Evolutionary conservation across 176 grass and related monocot genomes (phyloP).

Genomic region (Phragmites australis): DNA sequence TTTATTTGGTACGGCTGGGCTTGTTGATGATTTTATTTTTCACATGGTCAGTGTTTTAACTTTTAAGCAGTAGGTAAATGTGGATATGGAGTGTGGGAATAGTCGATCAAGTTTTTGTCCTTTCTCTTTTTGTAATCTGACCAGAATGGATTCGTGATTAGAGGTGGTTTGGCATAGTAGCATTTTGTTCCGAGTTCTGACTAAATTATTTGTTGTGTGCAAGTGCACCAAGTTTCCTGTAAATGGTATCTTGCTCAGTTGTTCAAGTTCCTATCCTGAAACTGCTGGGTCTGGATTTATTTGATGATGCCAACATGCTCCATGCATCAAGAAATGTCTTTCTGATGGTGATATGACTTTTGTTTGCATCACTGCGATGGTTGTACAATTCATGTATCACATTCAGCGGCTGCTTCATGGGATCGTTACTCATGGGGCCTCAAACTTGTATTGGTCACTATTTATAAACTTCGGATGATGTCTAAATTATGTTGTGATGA

Average conservation of each 20-base stretch:
- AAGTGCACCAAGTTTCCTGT: conserved; percentile 34
- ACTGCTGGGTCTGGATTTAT: conserved; percentile 3
- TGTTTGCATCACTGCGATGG: too few species aligned
- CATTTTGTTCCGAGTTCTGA: conserved; percentile 26
- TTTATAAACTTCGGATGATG: too few species aligned
- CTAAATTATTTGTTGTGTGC: conserved; percentile 48
- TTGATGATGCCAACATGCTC: not conserved
- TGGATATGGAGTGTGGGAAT: conserved; percentile 36
- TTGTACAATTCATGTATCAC: too few species aligned
- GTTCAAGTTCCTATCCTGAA: conserved; percentile 11
- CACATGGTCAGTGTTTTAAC: not conserved
- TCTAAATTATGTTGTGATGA: too few species aligned
- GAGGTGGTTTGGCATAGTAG: conserved; percentile 33
- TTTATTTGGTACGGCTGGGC: not conserved
- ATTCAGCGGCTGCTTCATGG: too few species aligned
- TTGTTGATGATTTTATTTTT: not conserved
- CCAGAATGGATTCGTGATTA: conserved; percentile 49
- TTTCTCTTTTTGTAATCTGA: conserved; percentile 25
- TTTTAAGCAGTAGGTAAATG: conserved; percentile 26
- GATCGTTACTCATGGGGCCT: too few species aligned
- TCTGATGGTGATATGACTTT: not conserved
- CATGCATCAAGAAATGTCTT: not conserved
- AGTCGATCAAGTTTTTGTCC: conserved; percentile 22
- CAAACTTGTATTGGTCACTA: too few species aligned
- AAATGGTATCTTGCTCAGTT: conserved; percentile 32